phyloP scores from a whole-genome alignment of 306 rosid genomes.

The Cucurbita pepo region DNA sequence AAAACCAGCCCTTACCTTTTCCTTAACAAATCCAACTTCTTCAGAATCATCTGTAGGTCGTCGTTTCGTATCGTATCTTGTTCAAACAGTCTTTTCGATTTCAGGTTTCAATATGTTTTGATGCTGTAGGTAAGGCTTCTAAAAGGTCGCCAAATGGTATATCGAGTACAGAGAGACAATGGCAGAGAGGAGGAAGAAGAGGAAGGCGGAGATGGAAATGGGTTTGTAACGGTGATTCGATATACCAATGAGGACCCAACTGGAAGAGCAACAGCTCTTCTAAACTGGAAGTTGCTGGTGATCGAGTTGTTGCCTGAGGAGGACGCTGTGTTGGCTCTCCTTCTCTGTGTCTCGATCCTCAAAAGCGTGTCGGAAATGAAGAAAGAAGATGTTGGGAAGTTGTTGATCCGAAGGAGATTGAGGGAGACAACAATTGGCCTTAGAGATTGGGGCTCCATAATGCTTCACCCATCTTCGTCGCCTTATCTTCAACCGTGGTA shows the following conservation, averaged over 20 bases:
- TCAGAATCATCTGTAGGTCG: slow-evolving; percentile 43
- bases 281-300: slow-evolving; percentile 68
- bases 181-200: slow-evolving; percentile 13
- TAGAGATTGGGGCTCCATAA: slow-evolving; percentile 77
- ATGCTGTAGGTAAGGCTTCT: slow-evolving; percentile 53
- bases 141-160: slow-evolving; percentile 66
- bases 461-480: slow-evolving; percentile 53
- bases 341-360: slow-evolving; percentile 58
- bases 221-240: slow-evolving; percentile 57
- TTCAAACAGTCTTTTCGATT: neutral
- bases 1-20: slow-evolving; percentile 36
- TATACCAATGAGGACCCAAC: slow-evolving; percentile 49
- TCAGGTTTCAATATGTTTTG: neutral
- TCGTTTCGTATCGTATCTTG: neutral
- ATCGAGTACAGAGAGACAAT: slow-evolving; percentile 19
- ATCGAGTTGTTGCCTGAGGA: slow-evolving; percentile 73
- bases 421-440: slow-evolving; percentile 46
- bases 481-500: slow-evolving; percentile 75
- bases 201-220: slow-evolving; percentile 35
- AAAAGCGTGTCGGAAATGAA: slow-evolving; percentile 61
- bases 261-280: slow-evolving; percentile 69
- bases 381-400: slow-evolving; percentile 55
- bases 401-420: slow-evolving; percentile 62
- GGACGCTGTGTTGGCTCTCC: slow-evolving; percentile 62
- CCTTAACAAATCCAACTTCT: slow-evolving; percentile 34